Conservation (phyloP, 768 basidiomycete species). For the Xerocomus spinulosus region DNA sequence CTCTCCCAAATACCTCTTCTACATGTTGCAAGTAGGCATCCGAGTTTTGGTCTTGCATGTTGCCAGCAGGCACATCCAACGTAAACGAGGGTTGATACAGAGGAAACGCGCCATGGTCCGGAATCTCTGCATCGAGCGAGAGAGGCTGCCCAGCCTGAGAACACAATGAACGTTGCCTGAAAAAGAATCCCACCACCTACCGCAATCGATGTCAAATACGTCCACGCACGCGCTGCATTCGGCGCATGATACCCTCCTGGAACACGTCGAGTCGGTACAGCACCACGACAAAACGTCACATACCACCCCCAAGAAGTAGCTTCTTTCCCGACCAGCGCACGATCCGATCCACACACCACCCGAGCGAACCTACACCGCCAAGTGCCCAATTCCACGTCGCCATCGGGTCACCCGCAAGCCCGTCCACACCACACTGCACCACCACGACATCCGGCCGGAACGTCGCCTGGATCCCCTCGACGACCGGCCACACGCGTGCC, state of each 20-base stretch:
- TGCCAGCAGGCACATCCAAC: constrained; percentile 68
- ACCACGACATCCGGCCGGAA: constrained; percentile 77
- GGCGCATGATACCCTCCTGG: constrained; percentile 79
- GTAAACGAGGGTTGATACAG: constrained; percentile 78
- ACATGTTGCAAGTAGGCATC: constrained; percentile 49
- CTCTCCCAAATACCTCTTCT: constrained; percentile 36
- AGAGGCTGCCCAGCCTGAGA: constrained; percentile 52
- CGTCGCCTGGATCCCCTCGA: constrained; percentile 55
- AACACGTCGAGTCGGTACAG: constrained; percentile 2
- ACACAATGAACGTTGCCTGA: not conserved
- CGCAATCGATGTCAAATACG: constrained; percentile 70
- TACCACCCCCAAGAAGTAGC: constrained; percentile 75
- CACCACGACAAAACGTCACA: constrained; percentile 7
- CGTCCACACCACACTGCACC: constrained; percentile 85
- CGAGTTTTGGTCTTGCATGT: constrained; percentile 70
- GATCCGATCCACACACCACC: constrained; percentile 58
- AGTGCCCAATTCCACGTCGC: constrained; percentile 70
- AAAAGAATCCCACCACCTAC: constrained; percentile 40
- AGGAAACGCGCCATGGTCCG: constrained; percentile 71
- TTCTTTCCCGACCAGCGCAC: constrained; percentile 58
- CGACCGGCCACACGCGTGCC: constrained; percentile 53
- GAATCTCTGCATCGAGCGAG: constrained; percentile 58
- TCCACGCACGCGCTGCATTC: constrained; percentile 86
- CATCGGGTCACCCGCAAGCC: constrained; percentile 79
- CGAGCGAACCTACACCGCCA: constrained; percentile 54